Conservation (phyloP, 78 protist genomes). For the Diacronema lutheri region DNA sequence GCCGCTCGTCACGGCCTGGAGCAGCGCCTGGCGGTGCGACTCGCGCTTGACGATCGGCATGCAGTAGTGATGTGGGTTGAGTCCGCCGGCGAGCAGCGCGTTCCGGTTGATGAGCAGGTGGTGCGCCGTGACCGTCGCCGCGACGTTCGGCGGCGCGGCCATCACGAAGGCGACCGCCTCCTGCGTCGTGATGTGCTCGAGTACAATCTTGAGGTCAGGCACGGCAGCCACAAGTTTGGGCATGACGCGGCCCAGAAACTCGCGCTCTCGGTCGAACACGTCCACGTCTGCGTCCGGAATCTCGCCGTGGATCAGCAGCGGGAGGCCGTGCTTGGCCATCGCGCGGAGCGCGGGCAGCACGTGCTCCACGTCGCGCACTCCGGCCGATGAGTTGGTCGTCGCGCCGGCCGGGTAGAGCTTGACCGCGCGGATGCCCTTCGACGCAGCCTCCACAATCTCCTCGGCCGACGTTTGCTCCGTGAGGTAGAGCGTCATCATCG, state of each 20-base stretch:
- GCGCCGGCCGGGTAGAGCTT: conserved; percentile 52
- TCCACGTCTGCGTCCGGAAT: neutral
- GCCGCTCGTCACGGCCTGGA: conserved; percentile 4
- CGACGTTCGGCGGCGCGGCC: conserved; percentile 1
- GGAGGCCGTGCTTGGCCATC: neutral
- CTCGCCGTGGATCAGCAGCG: conserved; percentile 14
- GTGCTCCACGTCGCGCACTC: neutral
- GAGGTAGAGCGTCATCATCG: conserved; percentile 37
- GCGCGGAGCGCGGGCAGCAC: neutral
- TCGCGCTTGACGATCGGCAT: conserved; percentile 32
- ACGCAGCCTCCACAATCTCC: neutral
- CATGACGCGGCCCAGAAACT: neutral
- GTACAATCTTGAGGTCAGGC: conserved; percentile 9
- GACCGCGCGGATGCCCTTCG: neutral
- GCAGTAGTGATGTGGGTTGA: conserved; percentile 34
- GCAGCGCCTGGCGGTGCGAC: conserved; percentile 11
- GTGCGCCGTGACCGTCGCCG: conserved; percentile 36
- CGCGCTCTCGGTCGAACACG: conserved; percentile 34
- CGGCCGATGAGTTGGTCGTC: conserved; percentile 29
- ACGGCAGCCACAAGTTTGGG: neutral
- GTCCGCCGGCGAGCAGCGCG: conserved; percentile 21
- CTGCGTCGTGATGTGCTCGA: conserved; percentile 39
- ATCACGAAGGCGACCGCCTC: conserved; percentile 18
- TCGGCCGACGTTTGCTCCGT: conserved; percentile 26
- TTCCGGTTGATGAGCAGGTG: conserved; percentile 45